Base-by-base conservation (phyloP, 805 yeast genomes). In the Kodamaea fukazawae region DNA sequence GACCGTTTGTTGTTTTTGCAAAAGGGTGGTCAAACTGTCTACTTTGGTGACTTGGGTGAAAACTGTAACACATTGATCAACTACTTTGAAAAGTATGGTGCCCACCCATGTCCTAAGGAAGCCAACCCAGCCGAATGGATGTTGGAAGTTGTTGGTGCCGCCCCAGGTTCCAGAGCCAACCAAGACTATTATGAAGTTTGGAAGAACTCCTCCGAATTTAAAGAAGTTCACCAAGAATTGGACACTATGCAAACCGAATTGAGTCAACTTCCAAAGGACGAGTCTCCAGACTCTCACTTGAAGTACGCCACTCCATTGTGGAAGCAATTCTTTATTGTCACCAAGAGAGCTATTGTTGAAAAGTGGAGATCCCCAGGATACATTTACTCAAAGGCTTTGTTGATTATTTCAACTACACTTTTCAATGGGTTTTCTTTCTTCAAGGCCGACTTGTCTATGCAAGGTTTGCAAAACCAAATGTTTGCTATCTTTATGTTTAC, bases 141-240 rank as follows among this genome's bases (percentile, higher is more conserved):
- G 95, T 70, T 88, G 62, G 84, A 84, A 46, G 85, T 81, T 47
- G 83, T 83, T 52, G 89, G 90, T 53, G 89, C 89, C 39, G 88
- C 89, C 26, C 89, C 89, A 5, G 89, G 88, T 38, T 77, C 86
- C 26, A 82, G 78, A 50, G 85, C 88, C 13, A 70, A 70, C 34
- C 85, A 80, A 61, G 86, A 84, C 59, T 84, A 81, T 53, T 71
- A 78, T 54, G 82, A 84, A 54, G 87, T 83, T 35, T 86, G 96
- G 96, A 62, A 75, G 58, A 71, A 73, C 34, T 86, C 95, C 27
- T 61, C 61, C 0, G 89, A 87, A 57, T 76, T 75, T 50, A 54
- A 63, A 38, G 79, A 71, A 5, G 78, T 84, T 26, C 73, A 78
- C 42, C 61, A 55, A 2, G 91, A 85, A 55, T 70, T 86, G 50